A percentile compares a stretch with the other conserved stretches of the same genome.
phyloP scores from a whole-genome alignment of 768 basidiomycete species.

The Psilocybe tampanensis region DNA sequence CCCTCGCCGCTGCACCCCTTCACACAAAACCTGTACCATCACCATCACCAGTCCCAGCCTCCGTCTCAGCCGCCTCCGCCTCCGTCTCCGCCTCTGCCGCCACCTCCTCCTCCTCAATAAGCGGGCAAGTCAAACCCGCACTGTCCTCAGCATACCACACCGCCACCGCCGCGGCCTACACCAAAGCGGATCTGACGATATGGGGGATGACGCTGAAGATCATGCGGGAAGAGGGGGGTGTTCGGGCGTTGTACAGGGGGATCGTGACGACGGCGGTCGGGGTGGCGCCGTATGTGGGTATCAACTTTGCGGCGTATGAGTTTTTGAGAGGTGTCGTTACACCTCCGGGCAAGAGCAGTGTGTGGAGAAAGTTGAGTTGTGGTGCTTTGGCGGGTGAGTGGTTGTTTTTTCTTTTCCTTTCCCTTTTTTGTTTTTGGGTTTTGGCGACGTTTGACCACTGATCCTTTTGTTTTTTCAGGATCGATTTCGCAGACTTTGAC shows the following conservation, averaged over 20 bases:
- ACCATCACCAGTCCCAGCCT: conserved; percentile 16
- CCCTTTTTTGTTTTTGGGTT: too few species aligned
- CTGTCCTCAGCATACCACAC: conserved; percentile 59
- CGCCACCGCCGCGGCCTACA: conserved; percentile 40
- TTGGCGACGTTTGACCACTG: not conserved
- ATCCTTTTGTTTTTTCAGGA: conserved; percentile 41
- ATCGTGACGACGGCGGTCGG: conserved; percentile 83
- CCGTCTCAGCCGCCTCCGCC: too few species aligned
- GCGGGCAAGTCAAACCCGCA: conserved; percentile 29
- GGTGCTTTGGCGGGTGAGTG: conserved; percentile 82
- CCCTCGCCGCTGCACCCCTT: conserved; percentile 29
- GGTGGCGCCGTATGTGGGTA: conserved; percentile 87
- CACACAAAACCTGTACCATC: conserved; percentile 23
- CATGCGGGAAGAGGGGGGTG: conserved; percentile 89
- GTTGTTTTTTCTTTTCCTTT: not conserved
- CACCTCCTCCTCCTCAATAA: conserved; percentile 2
- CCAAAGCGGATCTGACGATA: conserved; percentile 65
- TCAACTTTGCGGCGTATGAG: conserved; percentile 97
- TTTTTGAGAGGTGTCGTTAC: conserved; percentile 73
- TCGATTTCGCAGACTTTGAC: conserved; percentile 92
- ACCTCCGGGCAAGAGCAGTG: conserved; percentile 76
- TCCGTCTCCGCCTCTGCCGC: too few species aligned
- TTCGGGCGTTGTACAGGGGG: conserved; percentile 86
- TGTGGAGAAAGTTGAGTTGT: conserved; percentile 73
- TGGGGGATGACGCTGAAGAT: conserved; percentile 91